These are phyloP conservation scores for Aspergillus aculeatus DNA, from an alignment of 2,329 filamentous ascomycete genomes.

Conservation along the genomic window DNA sequence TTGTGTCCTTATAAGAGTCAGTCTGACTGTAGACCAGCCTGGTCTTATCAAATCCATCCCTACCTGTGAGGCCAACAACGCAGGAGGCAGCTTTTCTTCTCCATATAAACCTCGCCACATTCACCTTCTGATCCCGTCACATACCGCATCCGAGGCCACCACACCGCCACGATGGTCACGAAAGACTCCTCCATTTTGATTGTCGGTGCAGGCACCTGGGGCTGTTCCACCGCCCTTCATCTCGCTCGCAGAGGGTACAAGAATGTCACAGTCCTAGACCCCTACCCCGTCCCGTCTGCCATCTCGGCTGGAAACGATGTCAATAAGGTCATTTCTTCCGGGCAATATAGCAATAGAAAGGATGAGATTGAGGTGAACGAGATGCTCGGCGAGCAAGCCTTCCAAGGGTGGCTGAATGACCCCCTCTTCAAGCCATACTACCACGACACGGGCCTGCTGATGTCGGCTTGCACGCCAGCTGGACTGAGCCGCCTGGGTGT, in stretches of 20 bases:
- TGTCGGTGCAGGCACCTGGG: conserved; percentile 51
- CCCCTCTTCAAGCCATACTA: conserved; percentile 47
- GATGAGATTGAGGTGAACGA: conserved; percentile 24
- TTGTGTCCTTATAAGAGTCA: neutral
- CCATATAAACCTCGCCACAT: neutral
- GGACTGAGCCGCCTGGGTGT: conserved; percentile 38
- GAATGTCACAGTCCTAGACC: conserved; percentile 50
- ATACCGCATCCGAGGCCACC: neutral
- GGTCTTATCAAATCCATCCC: neutral
- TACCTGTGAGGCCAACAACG: neutral
- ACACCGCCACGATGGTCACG: conserved; percentile 12
- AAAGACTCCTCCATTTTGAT: conserved; percentile 38
- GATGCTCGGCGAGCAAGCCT: conserved; percentile 32
- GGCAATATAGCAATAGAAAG: conserved; percentile 34
- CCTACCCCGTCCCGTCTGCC: conserved; percentile 47
- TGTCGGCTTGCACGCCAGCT: conserved; percentile 43
- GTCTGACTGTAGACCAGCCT: neutral
- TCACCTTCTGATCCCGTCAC: neutral
- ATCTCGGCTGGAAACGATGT: conserved; percentile 50
- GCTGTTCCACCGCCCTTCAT: conserved; percentile 50
- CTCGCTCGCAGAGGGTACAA: conserved; percentile 46
- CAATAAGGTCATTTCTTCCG: conserved; percentile 47
- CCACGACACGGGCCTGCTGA: conserved; percentile 46
- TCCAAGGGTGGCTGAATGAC: conserved; percentile 46
- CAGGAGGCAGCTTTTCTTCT: neutral